Base-by-base conservation (phyloP, 257 asterid species). In the Plantago ovata region DNA sequence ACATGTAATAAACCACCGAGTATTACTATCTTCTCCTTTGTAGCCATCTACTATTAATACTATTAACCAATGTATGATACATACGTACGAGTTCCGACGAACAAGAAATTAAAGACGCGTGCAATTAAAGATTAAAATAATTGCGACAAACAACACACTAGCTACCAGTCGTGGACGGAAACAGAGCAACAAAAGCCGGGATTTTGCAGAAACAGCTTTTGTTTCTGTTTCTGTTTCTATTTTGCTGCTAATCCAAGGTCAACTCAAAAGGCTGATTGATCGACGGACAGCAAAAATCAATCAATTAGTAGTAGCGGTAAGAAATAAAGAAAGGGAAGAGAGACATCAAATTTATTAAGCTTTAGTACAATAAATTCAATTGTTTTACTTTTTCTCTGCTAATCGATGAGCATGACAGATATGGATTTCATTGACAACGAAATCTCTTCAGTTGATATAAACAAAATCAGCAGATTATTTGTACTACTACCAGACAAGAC, bases 161-260 rank as follows among this genome's bases (percentile, higher is more conserved):
- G n/a, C n/a, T n/a, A 20, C 18, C 20, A 22, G 38, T 16, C 10
- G 55, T 49, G 36, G 36, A 28, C 36, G 33, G 7, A 49, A 49
- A 49, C 10, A 13, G 13, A 39, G 13, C 7, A 43, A 20, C 58
- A 51, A 56, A 69, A 62, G 56, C 68, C 68, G 40, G 22, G 42
- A 23, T 11, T 24, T n/a, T n/a, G n/a, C n/a, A n/a, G n/a, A n/a
- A 60, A 19, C 65, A 61, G 72, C 69, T 61, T 65, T 71, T 56
- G 55, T 50, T 21, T 21, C 19, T 1, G 36, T 28, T 28, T 7
- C 32, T 32, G 32, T 7, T 32, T n/a, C 9, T 9, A 47, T 16
- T 16, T 0, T n/a, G 0, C 6, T 38, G 28, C 59, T 61, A 56
- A 58, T 57, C 38, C 55, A 67, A 72, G 61, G 78, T 72, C 74